Evolutionary conservation across 306 rosid species (phyloP).

Genomic region (Vigna angularis): DNA sequence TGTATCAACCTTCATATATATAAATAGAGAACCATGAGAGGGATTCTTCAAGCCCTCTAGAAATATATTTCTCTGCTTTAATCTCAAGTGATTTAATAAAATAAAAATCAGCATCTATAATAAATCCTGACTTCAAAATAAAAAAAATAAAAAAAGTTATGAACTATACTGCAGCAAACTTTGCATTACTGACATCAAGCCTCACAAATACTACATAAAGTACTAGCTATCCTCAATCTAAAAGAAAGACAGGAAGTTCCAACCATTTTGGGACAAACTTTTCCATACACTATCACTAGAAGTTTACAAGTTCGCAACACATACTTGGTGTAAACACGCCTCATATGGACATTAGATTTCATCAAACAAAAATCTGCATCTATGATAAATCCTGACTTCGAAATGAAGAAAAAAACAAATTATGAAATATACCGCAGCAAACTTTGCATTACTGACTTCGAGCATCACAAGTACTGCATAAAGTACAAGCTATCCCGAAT

Average conservation of each 20-base stretch:
- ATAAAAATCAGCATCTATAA: not conserved
- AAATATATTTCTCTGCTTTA: no score
- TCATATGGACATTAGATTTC: conserved; percentile 52
- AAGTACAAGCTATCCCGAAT: conserved; percentile 5
- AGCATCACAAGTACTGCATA: conserved; percentile 35
- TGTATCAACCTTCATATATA: no score
- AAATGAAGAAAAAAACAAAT: not conserved
- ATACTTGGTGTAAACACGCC: conserved; percentile 95
- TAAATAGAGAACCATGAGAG: no score
- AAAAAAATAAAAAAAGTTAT: not conserved
- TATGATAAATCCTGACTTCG: conserved; percentile 6
- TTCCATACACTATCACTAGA: conserved; percentile 27
- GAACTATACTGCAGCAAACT: conserved; percentile 16
- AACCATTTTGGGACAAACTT: conserved; percentile 15
- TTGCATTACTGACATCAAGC: not conserved
- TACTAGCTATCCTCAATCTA: conserved; percentile 17
- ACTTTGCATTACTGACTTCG: not conserved
- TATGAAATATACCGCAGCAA: conserved; percentile 11
- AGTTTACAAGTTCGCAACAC: conserved; percentile 30
- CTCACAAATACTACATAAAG: conserved; percentile 31
- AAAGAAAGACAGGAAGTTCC: conserved; percentile 33
- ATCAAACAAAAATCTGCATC: not conserved
- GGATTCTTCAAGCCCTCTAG: no score
- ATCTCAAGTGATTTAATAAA: no score
- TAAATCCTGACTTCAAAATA: conserved; percentile 14